Conservation (phyloP, 306 rosid genomes). For the Canavalia gladiata region DNA sequence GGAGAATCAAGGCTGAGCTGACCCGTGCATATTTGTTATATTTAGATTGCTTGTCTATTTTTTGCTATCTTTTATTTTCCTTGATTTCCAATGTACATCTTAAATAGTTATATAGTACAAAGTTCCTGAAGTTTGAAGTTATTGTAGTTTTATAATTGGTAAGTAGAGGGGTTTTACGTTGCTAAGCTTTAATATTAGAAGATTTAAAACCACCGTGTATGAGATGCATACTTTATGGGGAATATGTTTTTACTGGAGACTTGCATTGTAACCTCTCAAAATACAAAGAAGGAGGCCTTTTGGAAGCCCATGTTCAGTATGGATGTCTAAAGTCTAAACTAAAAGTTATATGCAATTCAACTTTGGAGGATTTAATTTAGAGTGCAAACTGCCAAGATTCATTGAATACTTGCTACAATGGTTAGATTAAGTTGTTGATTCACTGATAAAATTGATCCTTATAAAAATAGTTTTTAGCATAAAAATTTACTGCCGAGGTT, state of each 20-base stretch:
- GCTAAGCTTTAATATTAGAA: slow-evolving; percentile 24
- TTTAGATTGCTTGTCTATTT: neutral
- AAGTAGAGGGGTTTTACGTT: slow-evolving; percentile 31
- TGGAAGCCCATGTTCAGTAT: neutral
- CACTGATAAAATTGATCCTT: slow-evolving; percentile 33
- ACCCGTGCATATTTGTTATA: slow-evolving; percentile 28
- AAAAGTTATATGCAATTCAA: neutral
- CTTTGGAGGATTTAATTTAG: slow-evolving; percentile 11
- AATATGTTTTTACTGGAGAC: neutral
- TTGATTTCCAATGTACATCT: neutral
- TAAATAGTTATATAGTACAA: slow-evolving; percentile 4
- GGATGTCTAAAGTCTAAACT: slow-evolving; percentile 16
- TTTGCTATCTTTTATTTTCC: slow-evolving; percentile 34
- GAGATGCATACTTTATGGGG: neutral
- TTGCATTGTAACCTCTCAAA: slow-evolving; percentile 19
- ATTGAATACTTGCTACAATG: slow-evolving; percentile 21
- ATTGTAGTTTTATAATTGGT: slow-evolving; percentile 20
- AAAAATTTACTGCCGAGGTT: slow-evolving; percentile 21
- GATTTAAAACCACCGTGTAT: slow-evolving; percentile 20
- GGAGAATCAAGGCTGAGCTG: slow-evolving; percentile 33
- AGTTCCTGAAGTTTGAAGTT: slow-evolving; percentile 8
- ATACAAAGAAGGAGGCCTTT: slow-evolving; percentile 15
- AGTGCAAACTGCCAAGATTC: slow-evolving; percentile 13
- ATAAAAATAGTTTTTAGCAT: neutral
- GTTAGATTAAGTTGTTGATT: slow-evolving; percentile 2